phyloP scores from a whole-genome alignment of 2,329 filamentous ascomycete species.

The Periglandula ipomoeae region DNA sequence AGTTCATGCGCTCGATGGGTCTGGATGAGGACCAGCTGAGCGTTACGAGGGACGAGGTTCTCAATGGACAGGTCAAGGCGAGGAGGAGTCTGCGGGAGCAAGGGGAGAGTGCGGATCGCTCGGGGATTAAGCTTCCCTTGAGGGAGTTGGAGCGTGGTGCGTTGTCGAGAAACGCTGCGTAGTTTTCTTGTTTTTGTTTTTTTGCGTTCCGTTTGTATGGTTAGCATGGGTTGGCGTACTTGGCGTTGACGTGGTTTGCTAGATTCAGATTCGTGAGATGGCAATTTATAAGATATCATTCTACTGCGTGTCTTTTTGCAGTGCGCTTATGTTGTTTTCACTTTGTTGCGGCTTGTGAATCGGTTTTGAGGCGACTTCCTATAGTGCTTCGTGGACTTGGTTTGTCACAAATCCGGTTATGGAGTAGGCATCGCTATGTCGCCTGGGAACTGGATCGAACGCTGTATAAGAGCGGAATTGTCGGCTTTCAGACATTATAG shows the following conservation, averaged over 20 bases:
- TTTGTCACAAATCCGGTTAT: too few species aligned
- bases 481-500: too few species aligned
- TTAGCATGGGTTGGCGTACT: background rate
- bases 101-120: background rate
- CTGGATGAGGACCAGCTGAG: conserved; percentile 20
- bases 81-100: background rate
- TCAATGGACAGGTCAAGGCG: conserved; percentile 2
- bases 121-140: background rate
- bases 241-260: background rate
- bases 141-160: background rate
- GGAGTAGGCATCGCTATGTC: too few species aligned
- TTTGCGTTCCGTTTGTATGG: background rate
- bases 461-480: too few species aligned
- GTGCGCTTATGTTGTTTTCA: too few species aligned
- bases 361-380: too few species aligned
- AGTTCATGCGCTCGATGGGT: conserved; percentile 37
- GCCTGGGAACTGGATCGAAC: too few species aligned
- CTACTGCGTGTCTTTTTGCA: too few species aligned
- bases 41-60: conserved; percentile 14
- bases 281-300: too few species aligned
- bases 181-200: background rate
- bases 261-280: too few species aligned
- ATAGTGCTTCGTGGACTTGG: too few species aligned
- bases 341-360: too few species aligned
- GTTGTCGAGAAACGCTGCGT: conserved; percentile 2